A percentile compares a stretch with the other conserved stretches of the same genome.
Conservation (phyloP, 495 filamentous ascomycete species). For the Pseudotulostoma volvatum region DNA sequence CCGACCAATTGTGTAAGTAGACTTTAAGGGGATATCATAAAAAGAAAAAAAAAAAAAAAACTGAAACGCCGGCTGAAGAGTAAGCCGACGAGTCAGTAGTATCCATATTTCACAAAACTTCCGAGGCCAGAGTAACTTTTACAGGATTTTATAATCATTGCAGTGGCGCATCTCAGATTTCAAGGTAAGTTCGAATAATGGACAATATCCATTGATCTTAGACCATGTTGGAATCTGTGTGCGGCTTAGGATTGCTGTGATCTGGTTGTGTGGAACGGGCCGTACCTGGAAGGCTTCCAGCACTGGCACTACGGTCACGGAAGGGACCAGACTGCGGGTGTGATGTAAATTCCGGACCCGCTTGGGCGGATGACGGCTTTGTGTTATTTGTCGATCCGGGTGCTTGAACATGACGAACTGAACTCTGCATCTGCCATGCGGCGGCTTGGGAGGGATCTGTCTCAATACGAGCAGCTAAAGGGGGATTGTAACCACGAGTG, state of each 20-base stretch:
- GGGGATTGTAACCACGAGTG: slow-evolving; percentile 22
- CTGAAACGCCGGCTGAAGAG: no score
- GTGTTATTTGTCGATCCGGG: slow-evolving; percentile 28
- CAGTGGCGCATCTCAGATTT: no score
- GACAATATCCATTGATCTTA: no score
- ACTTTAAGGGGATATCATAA: slow-evolving; percentile 6
- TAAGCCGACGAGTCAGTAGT: no score
- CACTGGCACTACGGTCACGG: slow-evolving; percentile 28
- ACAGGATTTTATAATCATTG: no score
- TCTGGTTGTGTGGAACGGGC: slow-evolving; percentile 8
- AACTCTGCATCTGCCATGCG: slow-evolving; percentile 66
- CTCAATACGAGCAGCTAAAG: slow-evolving; percentile 45
- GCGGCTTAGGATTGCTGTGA: no score
- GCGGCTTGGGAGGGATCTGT: slow-evolving; percentile 56
- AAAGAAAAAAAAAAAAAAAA: slow-evolving; percentile 6
- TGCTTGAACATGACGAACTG: slow-evolving; percentile 61
- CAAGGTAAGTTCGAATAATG: no score
- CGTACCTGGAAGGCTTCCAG: slow-evolving; percentile 21
- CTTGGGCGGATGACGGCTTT: slow-evolving; percentile 10
- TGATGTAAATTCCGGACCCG: slow-evolving; percentile 14
- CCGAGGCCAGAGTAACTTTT: no score
- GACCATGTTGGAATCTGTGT: no score
- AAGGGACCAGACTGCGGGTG: slow-evolving; percentile 14
- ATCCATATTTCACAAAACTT: no score
- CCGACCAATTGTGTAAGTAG: slow-evolving; percentile 13